phyloP scores from a whole-genome alignment of 768 basidiomycete species.

The Pisolithus marmoratus region DNA sequence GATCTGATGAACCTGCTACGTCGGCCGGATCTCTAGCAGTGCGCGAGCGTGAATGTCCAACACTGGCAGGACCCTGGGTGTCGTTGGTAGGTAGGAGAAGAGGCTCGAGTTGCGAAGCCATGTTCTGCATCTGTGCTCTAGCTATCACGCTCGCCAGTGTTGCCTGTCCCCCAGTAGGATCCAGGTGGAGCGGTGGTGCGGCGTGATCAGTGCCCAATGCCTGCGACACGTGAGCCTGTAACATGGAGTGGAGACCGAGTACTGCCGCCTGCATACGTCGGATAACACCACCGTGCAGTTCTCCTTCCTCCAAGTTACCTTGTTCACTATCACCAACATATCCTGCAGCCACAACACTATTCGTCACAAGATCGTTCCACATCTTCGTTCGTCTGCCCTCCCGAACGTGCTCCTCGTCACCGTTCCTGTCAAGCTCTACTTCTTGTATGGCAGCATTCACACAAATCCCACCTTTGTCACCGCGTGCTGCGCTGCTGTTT shows the following conservation, averaged over 20 bases:
- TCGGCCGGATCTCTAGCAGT: constrained; percentile 1
- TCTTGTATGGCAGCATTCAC: constrained; percentile 55
- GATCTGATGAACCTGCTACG: constrained; percentile 4
- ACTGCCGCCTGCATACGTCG: constrained; percentile 46
- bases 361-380: constrained; percentile 57
- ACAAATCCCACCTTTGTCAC: constrained; percentile 48
- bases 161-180: constrained; percentile 53
- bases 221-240: constrained; percentile 53
- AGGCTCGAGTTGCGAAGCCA: constrained; percentile 17
- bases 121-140: constrained; percentile 54
- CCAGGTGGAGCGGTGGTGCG: constrained; percentile 28
- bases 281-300: constrained; percentile 46
- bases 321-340: constrained; percentile 12
- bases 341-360: constrained; percentile 12
- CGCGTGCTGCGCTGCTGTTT: constrained; percentile 49
- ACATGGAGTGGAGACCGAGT: constrained; percentile 46
- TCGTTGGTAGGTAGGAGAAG: constrained; percentile 5
- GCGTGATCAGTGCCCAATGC: constrained; percentile 41
- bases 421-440: constrained; percentile 42
- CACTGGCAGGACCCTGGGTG: constrained; percentile 1
- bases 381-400: constrained; percentile 58
- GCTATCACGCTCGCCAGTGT: constrained; percentile 71
- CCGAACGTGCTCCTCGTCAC: constrained; percentile 34
- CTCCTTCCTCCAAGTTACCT: constrained; percentile 52
- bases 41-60: constrained; percentile 9